Evolutionary conservation across 106 monocot species (phyloP).

Genomic region (Dendrobium huoshanense): DNA sequence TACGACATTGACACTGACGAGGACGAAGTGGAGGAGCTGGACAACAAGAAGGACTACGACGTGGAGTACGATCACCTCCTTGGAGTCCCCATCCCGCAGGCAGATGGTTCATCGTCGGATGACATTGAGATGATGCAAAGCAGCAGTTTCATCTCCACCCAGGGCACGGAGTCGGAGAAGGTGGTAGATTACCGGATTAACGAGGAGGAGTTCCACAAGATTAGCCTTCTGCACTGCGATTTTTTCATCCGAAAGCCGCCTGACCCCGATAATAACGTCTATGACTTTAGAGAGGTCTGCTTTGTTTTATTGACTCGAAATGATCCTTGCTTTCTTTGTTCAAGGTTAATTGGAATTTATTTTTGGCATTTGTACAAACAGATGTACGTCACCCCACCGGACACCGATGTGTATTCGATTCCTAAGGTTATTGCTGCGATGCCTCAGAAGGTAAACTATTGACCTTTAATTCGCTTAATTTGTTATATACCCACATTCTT

Average conservation of each 20-base stretch:
- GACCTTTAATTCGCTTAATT: background rate
- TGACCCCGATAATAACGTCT: conserved; percentile 80
- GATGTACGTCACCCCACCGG: conserved; percentile 94
- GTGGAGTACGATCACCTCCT: conserved; percentile 85
- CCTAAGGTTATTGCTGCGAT: conserved; percentile 78
- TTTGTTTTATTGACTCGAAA: background rate
- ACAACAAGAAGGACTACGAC: conserved; percentile 99
- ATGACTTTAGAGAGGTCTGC: conserved; percentile 82
- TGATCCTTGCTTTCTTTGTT: background rate
- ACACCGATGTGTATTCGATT: conserved; percentile 83
- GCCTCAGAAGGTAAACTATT: conserved; percentile 68
- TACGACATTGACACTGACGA: conserved; percentile 65
- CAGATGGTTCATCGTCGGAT: conserved; percentile 6
- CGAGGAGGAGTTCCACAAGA: conserved; percentile 98
- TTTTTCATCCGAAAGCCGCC: conserved; percentile 91
- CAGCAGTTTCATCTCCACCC: conserved; percentile 73
- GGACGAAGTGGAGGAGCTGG: conserved; percentile 85
- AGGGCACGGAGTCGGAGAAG: conserved; percentile 70
- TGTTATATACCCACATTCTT: too few relatives aligned
- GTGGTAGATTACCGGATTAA: conserved; percentile 87
- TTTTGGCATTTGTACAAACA: conserved; percentile 27
- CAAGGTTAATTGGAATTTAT: background rate
- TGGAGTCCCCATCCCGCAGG: conserved; percentile 5
- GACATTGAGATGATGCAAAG: conserved; percentile 59
- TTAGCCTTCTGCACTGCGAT: conserved; percentile 76